phyloP scores from a whole-genome alignment of 2,329 filamentous ascomycete genomes.

The Colletotrichum graminicola region DNA sequence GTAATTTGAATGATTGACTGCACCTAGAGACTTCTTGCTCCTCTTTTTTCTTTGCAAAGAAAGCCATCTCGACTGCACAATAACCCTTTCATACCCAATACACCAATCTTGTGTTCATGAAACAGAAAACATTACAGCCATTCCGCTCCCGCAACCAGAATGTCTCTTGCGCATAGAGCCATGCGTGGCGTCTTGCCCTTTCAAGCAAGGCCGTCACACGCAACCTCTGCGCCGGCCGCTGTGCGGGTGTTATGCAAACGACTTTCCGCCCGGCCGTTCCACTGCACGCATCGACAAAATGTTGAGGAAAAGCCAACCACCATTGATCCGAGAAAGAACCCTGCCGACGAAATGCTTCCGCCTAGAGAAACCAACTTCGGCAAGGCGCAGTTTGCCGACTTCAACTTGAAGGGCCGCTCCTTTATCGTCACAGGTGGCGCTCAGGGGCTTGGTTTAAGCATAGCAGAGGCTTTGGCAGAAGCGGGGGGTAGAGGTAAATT shows the following conservation, averaged over 20 bases:
- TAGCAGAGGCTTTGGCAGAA: constrained; percentile 80
- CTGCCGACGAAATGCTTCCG: constrained; percentile 44
- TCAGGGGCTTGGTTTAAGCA: constrained; percentile 78
- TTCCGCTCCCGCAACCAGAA: background rate
- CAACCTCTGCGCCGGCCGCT: background rate
- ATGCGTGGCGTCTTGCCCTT: background rate
- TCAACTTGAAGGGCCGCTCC: constrained; percentile 75
- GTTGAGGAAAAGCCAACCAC: constrained; percentile 42
- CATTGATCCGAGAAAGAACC: constrained; percentile 47
- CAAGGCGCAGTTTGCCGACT: constrained; percentile 69
- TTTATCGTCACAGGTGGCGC: constrained; percentile 79
- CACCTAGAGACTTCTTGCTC: background rate
- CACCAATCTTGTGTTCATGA: background rate
- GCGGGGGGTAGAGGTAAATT: constrained; percentile 74
- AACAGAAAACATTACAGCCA: background rate
- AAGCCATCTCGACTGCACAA: too few species aligned
- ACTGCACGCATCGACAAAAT: background rate
- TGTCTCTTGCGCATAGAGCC: constrained; percentile 9
- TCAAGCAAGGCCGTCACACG: background rate
- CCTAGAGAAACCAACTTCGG: constrained; percentile 47
- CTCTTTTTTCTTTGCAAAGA: too few species aligned
- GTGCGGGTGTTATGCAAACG: background rate
- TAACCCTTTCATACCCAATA: background rate
- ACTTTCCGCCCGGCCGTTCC: constrained; percentile 9
- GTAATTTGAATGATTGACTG: background rate